phyloP scores from a whole-genome alignment of 306 rosid genomes.

The Glycine soja region DNA sequence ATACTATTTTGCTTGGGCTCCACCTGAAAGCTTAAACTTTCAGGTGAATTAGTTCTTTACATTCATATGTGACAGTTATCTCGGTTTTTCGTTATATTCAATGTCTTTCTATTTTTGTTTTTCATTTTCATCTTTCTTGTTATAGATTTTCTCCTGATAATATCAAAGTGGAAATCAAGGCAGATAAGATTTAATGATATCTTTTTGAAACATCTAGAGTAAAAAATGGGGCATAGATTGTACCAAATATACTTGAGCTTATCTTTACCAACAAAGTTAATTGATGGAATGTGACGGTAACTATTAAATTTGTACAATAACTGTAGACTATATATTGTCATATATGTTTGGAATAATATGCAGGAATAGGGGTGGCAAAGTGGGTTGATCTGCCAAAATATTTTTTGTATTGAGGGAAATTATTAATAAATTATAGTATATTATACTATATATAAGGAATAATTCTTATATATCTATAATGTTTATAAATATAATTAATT shows the following conservation, averaged over 20 bases:
- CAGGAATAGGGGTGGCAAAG: not conserved
- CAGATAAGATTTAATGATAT: not conserved
- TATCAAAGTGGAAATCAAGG: constrained; percentile 16
- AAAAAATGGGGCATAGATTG: not conserved
- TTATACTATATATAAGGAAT: not conserved
- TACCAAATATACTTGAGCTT: constrained; percentile 1
- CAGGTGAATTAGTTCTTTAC: not conserved
- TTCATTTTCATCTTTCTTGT: not conserved
- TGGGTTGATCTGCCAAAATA: not conserved
- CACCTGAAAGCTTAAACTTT: constrained; percentile 3
- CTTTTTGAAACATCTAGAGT: not conserved
- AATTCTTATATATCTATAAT: not conserved
- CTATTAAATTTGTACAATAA: constrained; percentile 5
- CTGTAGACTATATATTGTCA: not conserved
- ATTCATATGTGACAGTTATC: constrained; percentile 1
- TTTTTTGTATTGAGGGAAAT: not conserved
- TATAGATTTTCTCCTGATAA: constrained; percentile 1
- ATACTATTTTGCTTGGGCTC: not conserved
- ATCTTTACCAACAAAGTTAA: not conserved
- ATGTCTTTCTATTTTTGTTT: not conserved
- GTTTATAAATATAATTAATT: not conserved
- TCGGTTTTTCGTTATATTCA: not conserved
- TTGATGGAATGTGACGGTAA: constrained; percentile 11
- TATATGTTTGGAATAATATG: constrained; percentile 35
- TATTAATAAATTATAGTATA: not conserved